phyloP scores from a whole-genome alignment of 441 rosid species.

The California macrophylla region DNA sequence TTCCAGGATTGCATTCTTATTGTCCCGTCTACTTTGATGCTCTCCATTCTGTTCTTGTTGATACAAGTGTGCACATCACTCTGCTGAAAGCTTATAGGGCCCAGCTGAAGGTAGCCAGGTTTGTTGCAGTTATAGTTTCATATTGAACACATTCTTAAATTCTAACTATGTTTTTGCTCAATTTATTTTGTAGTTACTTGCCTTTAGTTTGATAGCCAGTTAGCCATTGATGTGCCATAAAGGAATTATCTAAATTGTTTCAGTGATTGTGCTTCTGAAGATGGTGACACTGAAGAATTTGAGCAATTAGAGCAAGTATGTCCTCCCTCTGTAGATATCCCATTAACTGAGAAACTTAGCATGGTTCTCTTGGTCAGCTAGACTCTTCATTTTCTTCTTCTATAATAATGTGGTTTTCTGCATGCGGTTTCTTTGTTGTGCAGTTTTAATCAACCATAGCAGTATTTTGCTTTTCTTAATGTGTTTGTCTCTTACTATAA shows the following conservation, averaged over 20 bases:
- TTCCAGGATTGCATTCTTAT: slow-evolving; percentile 80
- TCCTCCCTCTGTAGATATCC: slow-evolving; percentile 8
- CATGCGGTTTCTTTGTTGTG: background rate
- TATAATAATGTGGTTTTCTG: background rate
- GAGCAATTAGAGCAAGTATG: slow-evolving; percentile 45
- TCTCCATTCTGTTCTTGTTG: slow-evolving; percentile 74
- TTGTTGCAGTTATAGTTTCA: slow-evolving; percentile 26
- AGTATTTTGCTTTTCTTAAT: background rate
- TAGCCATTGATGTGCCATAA: background rate
- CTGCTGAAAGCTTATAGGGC: slow-evolving; percentile 36
- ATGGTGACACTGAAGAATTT: slow-evolving; percentile 27
- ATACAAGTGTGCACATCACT: slow-evolving; percentile 64
- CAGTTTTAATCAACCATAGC: background rate
- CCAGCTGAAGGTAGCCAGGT: slow-evolving; percentile 48
- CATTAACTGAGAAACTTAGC: slow-evolving; percentile 1
- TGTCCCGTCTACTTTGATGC: slow-evolving; percentile 87
- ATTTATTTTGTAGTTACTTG: background rate
- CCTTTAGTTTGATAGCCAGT: background rate
- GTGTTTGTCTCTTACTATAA: background rate
- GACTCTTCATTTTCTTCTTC: background rate
- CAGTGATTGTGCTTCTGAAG: slow-evolving; percentile 35
- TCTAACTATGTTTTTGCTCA: background rate
- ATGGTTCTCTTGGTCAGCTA: background rate
- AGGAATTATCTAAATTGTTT: slow-evolving; percentile 27
- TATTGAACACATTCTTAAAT: background rate